Percentiles rank a stretch among this genome's conserved stretches.
Evolutionary conservation across 2,329 filamentous ascomycete genomes (phyloP).

Genomic region (Sporothrix schenckii): DNA sequence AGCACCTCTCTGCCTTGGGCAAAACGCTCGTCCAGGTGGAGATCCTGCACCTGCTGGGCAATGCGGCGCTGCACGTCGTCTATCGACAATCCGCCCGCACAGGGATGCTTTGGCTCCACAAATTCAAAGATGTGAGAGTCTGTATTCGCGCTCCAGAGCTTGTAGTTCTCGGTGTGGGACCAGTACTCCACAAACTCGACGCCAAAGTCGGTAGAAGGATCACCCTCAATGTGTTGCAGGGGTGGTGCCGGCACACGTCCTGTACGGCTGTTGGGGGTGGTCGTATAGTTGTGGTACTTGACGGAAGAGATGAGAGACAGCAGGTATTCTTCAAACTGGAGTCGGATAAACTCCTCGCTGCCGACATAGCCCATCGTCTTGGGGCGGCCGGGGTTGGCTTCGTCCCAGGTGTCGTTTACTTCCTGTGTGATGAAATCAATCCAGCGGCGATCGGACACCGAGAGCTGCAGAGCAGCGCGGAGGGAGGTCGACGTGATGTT

Average conservation of each 20-base stretch:
- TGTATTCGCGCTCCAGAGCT: slow-evolving; percentile 78
- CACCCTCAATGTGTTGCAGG: slow-evolving; percentile 72
- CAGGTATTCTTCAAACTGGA: slow-evolving; percentile 97
- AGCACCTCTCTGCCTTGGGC: slow-evolving; percentile 81
- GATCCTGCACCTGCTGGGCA: slow-evolving; percentile 86
- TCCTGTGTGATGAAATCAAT: slow-evolving; percentile 94
- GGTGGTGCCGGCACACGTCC: slow-evolving; percentile 42
- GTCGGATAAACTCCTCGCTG: slow-evolving; percentile 94
- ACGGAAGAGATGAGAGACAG: slow-evolving; percentile 83
- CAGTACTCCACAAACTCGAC: slow-evolving; percentile 84
- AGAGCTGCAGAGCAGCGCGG: slow-evolving; percentile 73
- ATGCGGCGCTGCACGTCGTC: slow-evolving; percentile 92
- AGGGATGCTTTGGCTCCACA: slow-evolving; percentile 89
- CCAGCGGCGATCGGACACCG: slow-evolving; percentile 88
- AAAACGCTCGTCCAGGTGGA: slow-evolving; percentile 90
- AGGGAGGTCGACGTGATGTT: slow-evolving; percentile 81
- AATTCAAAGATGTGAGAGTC: slow-evolving; percentile 93
- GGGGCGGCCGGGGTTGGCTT: slow-evolving; percentile 82
- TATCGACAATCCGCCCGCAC: slow-evolving; percentile 86
- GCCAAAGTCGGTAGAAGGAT: slow-evolving; percentile 83
- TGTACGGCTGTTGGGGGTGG: slow-evolving; percentile 60
- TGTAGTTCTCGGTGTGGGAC: slow-evolving; percentile 86
- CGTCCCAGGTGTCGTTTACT: slow-evolving; percentile 96
- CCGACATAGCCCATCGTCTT: slow-evolving; percentile 94
- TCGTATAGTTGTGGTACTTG: slow-evolving; percentile 79